These are phyloP conservation scores for Parastagonospora nodorum DNA, from an alignment of 2,329 filamentous ascomycete species.

Conservation along the genomic window DNA sequence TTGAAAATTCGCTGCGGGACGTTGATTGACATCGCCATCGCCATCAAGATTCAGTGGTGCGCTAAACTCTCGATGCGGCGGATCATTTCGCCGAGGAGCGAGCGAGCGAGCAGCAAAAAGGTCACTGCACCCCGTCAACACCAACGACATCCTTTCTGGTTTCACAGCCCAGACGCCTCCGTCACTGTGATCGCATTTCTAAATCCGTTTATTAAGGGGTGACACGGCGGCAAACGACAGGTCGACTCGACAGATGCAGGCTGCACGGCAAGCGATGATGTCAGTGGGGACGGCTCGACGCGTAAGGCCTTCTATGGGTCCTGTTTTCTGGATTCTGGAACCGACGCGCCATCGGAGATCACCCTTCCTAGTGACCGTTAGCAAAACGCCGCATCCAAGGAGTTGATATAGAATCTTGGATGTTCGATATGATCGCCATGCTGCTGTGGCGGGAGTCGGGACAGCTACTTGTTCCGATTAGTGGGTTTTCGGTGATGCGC, in stretches of 20 bases:
- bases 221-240: background rate
- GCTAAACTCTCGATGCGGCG: too few species aligned
- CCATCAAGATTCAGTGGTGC: background rate
- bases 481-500: background rate
- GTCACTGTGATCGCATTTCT: background rate
- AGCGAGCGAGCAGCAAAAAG: too few species aligned
- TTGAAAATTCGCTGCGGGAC: constrained; percentile 2
- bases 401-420: too few species aligned
- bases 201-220: background rate
- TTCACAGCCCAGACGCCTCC: too few species aligned
- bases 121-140: too few species aligned
- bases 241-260: constrained; percentile 1
- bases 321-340: constrained; percentile 20
- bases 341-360: constrained; percentile 4
- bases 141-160: too few species aligned
- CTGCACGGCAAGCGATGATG: constrained; percentile 11
- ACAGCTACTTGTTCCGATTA: background rate
- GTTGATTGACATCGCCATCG: constrained; percentile 6
- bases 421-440: too few species aligned
- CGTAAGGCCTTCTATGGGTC: constrained; percentile 6
- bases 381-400: too few species aligned
- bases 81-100: too few species aligned
- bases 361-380: constrained; percentile 1
- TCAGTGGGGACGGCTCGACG: constrained; percentile 18
- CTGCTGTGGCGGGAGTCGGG: too few species aligned